phyloP scores from a whole-genome alignment of 1,284 basidiomycete species.

The Fomitopsis schrenkii region DNA sequence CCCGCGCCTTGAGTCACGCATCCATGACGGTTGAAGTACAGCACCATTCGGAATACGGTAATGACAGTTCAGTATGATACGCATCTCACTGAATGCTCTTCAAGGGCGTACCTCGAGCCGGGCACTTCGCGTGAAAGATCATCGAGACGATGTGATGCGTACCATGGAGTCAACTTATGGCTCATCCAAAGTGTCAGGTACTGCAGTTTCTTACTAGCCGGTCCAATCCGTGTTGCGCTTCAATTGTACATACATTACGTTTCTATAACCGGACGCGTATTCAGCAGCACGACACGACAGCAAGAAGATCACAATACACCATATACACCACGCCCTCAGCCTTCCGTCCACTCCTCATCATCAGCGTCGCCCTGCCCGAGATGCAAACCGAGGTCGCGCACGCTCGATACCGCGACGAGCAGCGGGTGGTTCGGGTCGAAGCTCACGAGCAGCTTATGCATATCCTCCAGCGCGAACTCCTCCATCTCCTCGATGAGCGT shows the following conservation, averaged over 20 bases:
- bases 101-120: too few species aligned
- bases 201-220: too few species aligned
- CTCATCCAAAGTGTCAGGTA: too few species aligned
- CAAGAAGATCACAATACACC: neutral
- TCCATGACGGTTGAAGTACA: too few species aligned
- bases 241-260: neutral
- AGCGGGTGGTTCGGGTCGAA: conserved; percentile 58
- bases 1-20: too few species aligned
- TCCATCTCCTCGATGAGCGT: conserved; percentile 70
- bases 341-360: conserved; percentile 27
- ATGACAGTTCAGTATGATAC: too few species aligned
- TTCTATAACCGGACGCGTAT: neutral
- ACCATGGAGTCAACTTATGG: too few species aligned
- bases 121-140: too few species aligned
- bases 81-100: too few species aligned
- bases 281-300: neutral
- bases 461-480: conserved; percentile 71
- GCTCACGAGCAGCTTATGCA: conserved; percentile 53
- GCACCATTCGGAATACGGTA: too few species aligned
- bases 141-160: too few species aligned
- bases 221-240: neutral
- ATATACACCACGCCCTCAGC: neutral
- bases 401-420: conserved; percentile 64
- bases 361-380: conserved; percentile 42
- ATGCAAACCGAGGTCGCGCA: conserved; percentile 61